phyloP scores from a whole-genome alignment of 1,284 basidiomycete species.

The Bondarzewia mesenterica region DNA sequence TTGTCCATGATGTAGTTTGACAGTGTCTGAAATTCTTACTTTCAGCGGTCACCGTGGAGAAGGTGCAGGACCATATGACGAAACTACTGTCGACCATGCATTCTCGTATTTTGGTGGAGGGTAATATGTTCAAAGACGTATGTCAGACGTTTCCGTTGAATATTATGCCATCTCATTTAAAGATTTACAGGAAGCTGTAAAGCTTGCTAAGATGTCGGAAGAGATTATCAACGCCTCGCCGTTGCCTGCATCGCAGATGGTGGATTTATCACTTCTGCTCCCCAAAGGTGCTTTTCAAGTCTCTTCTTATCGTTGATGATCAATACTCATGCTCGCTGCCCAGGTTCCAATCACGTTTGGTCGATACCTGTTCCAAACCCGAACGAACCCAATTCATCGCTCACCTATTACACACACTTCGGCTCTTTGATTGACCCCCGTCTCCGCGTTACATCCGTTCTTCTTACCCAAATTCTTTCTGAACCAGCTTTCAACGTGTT shows the following conservation, averaged over 20 bases:
- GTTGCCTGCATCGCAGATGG: conserved; percentile 46
- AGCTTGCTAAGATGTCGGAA: conserved; percentile 70
- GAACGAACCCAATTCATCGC: conserved; percentile 80
- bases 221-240: conserved; percentile 53
- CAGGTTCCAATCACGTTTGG: conserved; percentile 71
- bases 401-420: conserved; percentile 76
- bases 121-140: conserved; percentile 81
- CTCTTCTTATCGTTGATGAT: conserved; percentile 11
- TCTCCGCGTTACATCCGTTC: conserved; percentile 49
- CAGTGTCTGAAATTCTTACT: background rate
- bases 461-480: conserved; percentile 70
- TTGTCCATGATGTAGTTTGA: background rate
- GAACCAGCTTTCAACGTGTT: conserved; percentile 94
- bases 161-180: conserved; percentile 2
- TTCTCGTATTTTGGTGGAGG: conserved; percentile 74
- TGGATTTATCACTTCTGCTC: conserved; percentile 60
- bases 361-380: conserved; percentile 71
- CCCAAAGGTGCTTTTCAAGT: conserved; percentile 41
- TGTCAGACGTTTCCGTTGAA: conserved; percentile 19
- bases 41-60: conserved; percentile 61
- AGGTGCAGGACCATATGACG: conserved; percentile 62
- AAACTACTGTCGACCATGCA: conserved; percentile 64
- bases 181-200: conserved; percentile 60
- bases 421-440: conserved; percentile 52
- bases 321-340: background rate